phyloP scores from a whole-genome alignment of 164 flowering plant genomes.

The Umbellularia californica region DNA sequence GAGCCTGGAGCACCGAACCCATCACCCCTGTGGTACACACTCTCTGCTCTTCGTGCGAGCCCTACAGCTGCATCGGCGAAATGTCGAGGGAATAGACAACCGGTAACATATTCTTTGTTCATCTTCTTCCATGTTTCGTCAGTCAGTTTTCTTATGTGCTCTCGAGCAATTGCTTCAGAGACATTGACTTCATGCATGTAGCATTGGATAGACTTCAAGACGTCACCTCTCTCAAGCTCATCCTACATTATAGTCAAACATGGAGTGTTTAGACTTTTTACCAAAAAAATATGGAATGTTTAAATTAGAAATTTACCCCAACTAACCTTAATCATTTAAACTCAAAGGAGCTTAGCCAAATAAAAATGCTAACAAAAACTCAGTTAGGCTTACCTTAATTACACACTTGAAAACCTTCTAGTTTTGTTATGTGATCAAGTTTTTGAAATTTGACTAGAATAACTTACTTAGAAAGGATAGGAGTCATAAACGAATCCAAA shows the following conservation, averaged over 20 bases:
- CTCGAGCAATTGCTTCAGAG: not conserved
- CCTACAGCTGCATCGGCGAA: not conserved
- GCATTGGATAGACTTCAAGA: not conserved
- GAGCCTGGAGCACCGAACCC: not conserved
- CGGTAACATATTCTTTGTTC: not conserved
- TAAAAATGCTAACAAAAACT: too few species aligned
- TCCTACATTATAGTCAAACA: not conserved
- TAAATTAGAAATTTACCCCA: too few species aligned
- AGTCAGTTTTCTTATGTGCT: not conserved
- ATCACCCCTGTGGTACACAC: not conserved
- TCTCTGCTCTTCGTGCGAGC: not conserved
- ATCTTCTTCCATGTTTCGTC: conserved; percentile 2
- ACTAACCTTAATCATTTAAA: too few species aligned
- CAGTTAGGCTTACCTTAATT: too few species aligned
- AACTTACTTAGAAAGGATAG: too few species aligned
- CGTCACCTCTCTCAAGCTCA: not conserved
- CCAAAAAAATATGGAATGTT: too few species aligned
- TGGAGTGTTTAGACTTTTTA: too few species aligned
- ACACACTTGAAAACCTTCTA: too few species aligned
- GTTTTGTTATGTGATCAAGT: too few species aligned
- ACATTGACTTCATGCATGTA: not conserved
- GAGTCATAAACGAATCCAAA: too few species aligned
- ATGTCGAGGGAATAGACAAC: not conserved
- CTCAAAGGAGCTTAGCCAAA: too few species aligned
- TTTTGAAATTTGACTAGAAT: too few species aligned